Conservation (phyloP, 306 rosid genomes). For the Pterocarpus macrocarpus region DNA sequence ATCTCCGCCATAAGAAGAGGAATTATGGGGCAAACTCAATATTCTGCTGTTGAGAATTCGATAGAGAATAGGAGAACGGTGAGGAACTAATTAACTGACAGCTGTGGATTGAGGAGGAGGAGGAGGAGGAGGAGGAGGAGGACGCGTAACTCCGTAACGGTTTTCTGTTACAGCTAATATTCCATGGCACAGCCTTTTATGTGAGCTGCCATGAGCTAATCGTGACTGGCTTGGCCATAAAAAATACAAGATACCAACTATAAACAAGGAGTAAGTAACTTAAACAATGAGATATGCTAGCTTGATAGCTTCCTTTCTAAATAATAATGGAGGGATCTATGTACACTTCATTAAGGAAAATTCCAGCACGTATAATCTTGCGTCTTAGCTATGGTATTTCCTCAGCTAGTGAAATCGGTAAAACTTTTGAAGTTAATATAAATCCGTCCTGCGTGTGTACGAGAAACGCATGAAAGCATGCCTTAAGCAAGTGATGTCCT, state of each 20-base stretch:
- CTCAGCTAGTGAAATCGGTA: neutral
- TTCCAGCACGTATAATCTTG: neutral
- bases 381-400: neutral
- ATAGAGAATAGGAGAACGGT: too few species aligned
- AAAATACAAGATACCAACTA: neutral
- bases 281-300: neutral
- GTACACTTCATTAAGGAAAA: neutral
- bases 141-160: constrained; percentile 28
- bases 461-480: neutral
- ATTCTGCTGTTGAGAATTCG: too few species aligned
- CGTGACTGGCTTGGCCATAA: neutral
- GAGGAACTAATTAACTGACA: too few species aligned
- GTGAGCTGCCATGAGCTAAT: neutral
- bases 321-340: neutral
- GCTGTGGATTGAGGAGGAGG: too few species aligned
- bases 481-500: constrained; percentile 14
- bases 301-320: neutral
- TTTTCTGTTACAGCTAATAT: constrained; percentile 36
- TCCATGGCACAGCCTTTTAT: neutral
- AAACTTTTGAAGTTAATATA: neutral
- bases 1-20: constrained; percentile 33
- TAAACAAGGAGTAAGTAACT: neutral
- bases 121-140: too few species aligned
- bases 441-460: neutral
- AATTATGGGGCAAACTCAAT: neutral